A percentile compares a stretch with the other conserved stretches of the same genome.
phyloP scores from a whole-genome alignment of 2,329 filamentous ascomycete species.

The Plenodomus biglobosus region DNA sequence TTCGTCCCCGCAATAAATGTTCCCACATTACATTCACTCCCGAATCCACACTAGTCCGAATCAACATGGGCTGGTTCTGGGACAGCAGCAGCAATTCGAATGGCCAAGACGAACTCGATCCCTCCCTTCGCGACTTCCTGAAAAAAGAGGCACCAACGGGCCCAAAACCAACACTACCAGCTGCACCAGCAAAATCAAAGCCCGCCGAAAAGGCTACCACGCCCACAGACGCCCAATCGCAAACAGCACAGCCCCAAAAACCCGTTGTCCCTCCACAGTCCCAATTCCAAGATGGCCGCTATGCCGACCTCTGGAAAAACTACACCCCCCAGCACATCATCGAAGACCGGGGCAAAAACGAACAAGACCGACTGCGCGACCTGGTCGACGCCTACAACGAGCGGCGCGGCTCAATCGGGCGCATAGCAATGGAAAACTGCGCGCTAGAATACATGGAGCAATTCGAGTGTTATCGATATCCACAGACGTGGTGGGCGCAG shows the following conservation, averaged over 20 bases:
- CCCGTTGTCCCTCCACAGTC: slow-evolving; percentile 55
- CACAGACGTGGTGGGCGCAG: slow-evolving; percentile 62
- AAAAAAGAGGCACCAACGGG: slow-evolving; percentile 78
- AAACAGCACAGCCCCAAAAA: slow-evolving; percentile 20
- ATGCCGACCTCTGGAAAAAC: slow-evolving; percentile 88
- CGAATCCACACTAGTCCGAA: neutral
- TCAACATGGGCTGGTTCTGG: slow-evolving; percentile 66
- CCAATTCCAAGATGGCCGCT: slow-evolving; percentile 68
- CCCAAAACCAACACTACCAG: slow-evolving; percentile 49
- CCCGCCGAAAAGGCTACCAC: slow-evolving; percentile 19
- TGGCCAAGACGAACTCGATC: slow-evolving; percentile 72
- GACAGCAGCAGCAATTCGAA: slow-evolving; percentile 46
- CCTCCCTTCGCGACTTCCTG: slow-evolving; percentile 80
- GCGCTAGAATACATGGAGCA: slow-evolving; percentile 81
- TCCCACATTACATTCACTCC: slow-evolving; percentile 1
- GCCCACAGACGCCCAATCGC: slow-evolving; percentile 7
- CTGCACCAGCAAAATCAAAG: slow-evolving; percentile 28
- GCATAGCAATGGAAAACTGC: slow-evolving; percentile 90
- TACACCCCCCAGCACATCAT: slow-evolving; percentile 75
- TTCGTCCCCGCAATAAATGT: slow-evolving; percentile 16
- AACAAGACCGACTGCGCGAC: slow-evolving; percentile 77
- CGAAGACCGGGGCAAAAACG: slow-evolving; percentile 68
- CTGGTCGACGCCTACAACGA: slow-evolving; percentile 84
- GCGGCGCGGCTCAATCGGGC: slow-evolving; percentile 73
- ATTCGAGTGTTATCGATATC: slow-evolving; percentile 77